phyloP scores from a whole-genome alignment of 805 yeast species.

The Millerago galiae region DNA sequence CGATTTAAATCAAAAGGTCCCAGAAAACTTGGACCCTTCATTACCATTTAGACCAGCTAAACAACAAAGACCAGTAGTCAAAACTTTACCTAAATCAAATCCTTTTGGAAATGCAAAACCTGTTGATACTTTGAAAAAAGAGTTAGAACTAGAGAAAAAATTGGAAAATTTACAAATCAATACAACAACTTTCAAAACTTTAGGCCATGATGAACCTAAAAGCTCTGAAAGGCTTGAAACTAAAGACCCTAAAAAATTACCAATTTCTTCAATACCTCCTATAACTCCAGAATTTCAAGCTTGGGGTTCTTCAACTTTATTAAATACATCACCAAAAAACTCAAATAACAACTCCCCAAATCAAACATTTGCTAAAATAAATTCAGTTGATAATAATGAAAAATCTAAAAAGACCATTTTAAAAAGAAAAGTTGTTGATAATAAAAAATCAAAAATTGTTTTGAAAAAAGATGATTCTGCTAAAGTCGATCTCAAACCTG shows the following conservation, averaged over 20 bases:
- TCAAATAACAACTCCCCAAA: conserved; percentile 1
- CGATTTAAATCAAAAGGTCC: conserved; percentile 17
- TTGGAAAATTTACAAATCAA: conserved; percentile 37
- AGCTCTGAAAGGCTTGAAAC: neutral
- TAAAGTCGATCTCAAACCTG: neutral
- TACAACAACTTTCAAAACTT: conserved; percentile 31
- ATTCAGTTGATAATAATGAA: neutral
- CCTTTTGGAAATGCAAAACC: conserved; percentile 88
- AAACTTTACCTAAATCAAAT: conserved; percentile 34
- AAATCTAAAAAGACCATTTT: conserved; percentile 7
- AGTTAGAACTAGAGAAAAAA: conserved; percentile 53
- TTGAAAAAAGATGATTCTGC: conserved; percentile 1
- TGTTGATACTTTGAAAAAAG: conserved; percentile 65
- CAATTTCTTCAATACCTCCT: conserved; percentile 3
- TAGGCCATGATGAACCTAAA: conserved; percentile 11
- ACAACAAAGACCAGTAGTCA: neutral
- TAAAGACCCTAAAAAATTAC: neutral
- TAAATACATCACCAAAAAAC: neutral
- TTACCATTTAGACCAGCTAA: conserved; percentile 5
- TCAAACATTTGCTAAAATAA: conserved; percentile 2
- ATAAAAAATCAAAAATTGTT: conserved; percentile 1
- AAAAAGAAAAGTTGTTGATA: conserved; percentile 7
- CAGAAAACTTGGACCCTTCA: conserved; percentile 21
- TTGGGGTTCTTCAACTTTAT: neutral
- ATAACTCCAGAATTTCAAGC: neutral